Conservation (phyloP, 371 early-diverging fungal genomes). For the Pancytospora philotis region DNA sequence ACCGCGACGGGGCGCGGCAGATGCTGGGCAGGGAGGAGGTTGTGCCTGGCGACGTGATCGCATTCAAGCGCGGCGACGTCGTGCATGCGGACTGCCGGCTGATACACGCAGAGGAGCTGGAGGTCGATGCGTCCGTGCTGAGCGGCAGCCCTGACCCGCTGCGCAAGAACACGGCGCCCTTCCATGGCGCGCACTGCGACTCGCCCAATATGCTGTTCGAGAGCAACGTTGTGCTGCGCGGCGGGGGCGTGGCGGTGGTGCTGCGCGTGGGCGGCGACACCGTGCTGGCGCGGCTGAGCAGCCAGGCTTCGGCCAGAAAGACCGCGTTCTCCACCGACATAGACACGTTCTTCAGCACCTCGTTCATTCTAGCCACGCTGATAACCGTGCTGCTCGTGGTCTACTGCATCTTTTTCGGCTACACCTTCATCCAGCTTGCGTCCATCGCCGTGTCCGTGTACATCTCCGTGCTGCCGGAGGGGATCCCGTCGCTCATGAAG, state of each 20-base stretch:
- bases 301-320: conserved; percentile 65
- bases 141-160: conserved; percentile 73
- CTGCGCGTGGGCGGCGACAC: conserved; percentile 76
- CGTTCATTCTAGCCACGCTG: conserved; percentile 67
- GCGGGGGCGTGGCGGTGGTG: conserved; percentile 77
- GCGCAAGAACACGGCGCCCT: neutral
- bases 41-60: conserved; percentile 74
- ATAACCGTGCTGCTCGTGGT: conserved; percentile 72
- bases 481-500: conserved; percentile 71
- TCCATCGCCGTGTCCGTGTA: conserved; percentile 69
- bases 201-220: conserved; percentile 64
- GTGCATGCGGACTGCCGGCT: conserved; percentile 74
- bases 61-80: conserved; percentile 76
- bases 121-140: conserved; percentile 85
- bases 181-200: conserved; percentile 61
- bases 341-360: conserved; percentile 67
- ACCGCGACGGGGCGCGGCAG: neutral
- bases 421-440: conserved; percentile 64
- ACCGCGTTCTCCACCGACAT: conserved; percentile 68
- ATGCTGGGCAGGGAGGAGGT: conserved; percentile 58
- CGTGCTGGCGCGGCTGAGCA: conserved; percentile 72
- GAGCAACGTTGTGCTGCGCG: conserved; percentile 74
- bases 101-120: conserved; percentile 67
- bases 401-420: conserved; percentile 61
- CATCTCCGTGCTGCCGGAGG: conserved; percentile 84